Base-by-base conservation (phyloP, 345 rosid species). In the Gossypium anomalum region DNA sequence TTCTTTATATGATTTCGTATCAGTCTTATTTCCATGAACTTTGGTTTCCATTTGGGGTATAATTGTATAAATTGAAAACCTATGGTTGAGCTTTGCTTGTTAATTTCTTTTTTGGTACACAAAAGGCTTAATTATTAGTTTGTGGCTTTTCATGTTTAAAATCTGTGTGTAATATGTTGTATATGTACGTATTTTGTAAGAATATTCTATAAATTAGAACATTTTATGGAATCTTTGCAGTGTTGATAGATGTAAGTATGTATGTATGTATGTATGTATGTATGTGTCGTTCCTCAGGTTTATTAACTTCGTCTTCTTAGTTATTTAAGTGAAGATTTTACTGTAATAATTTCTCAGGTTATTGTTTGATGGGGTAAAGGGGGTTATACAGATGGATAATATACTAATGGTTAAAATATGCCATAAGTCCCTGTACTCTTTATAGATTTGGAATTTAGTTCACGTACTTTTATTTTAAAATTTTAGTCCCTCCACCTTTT, bases 21-120 rank as follows among this genome's bases (percentile, higher is more conserved):
- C 94, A 87, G 77, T 84, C 92, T 41, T 78, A 81, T 19, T 76
- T 86, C 47, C 92, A 83, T 17, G 86, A 86, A 58, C 85, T 84
- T 1, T 88, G 90, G 92, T 88, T 90, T 23, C 92, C 94, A 17
- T 64, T 56, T 86, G 19, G 56, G 41, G 23, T 9, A 12, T 25
- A 60, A 73, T 45, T 60, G 17, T 55, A 10, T 29, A 23, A 48
- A 15, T 49, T 11, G 47, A 7, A 48, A 25, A 47, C 52, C 15
- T 12, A 20, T 3, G 71, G 16, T 22, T 67, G 56, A 27, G 57
- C 25, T 69, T 69, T 23, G 29, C 59, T 51, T 69, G 12, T 34
- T 34, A 4, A 19, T 38, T 67, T 67, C n/a, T 67, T 67, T 23
- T 25, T 15, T 38, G 47, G 2, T 17, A 17, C 68, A 63, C 68